Base-by-base conservation (phyloP, 345 rosid species). In the Eucalyptus fibrosa region DNA sequence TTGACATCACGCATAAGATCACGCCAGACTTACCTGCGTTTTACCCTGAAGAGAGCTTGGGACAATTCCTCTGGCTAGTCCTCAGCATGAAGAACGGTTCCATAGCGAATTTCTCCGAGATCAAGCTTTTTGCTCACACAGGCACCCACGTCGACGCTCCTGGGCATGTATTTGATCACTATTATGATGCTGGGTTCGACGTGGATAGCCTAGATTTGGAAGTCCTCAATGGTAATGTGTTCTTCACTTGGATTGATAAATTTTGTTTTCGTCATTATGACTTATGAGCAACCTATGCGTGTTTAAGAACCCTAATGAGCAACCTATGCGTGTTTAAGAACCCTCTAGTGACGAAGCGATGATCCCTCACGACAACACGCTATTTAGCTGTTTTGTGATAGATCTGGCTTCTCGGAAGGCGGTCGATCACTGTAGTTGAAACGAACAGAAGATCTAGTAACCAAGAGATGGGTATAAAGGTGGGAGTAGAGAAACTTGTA, bases 101-200 rank as follows among this genome's bases (percentile, higher is more conserved):
- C 24, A 37, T 88, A 9, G 88, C 88, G 8, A 90, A 90, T 59
- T 50, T 53, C 86, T 90, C 91, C 4, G 88, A 83, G 91, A 82
- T 90, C 88, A 87, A 88, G 51, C 89, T 90, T 40, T 87, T 72
- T 30, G 88, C 86, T 32, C 91, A 90, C 88, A 88, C 62, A 5
- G 89, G 91, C 81, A 90, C 91, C 47, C 91, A 90, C 15, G 89
- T 90, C 13, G 91, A 88, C 1, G 89, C 91, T 28, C 91, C 91
- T 1, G 89, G 89, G 49, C 89, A 88, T 47, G 87, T 87, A 47
- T 88, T 24, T 3, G 91, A 90, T 30, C 86, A 55, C 44, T 90
- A 90, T 14, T 90, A 87, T 3, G 91, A 90, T 4, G 89, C 89
- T 13, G 91, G 91, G 88, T 90, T 82, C 47, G 91, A 90, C n/a